These are phyloP conservation scores for Didymella glomerata DNA, from an alignment of 2,329 filamentous ascomycete species.

Conservation along the genomic window DNA sequence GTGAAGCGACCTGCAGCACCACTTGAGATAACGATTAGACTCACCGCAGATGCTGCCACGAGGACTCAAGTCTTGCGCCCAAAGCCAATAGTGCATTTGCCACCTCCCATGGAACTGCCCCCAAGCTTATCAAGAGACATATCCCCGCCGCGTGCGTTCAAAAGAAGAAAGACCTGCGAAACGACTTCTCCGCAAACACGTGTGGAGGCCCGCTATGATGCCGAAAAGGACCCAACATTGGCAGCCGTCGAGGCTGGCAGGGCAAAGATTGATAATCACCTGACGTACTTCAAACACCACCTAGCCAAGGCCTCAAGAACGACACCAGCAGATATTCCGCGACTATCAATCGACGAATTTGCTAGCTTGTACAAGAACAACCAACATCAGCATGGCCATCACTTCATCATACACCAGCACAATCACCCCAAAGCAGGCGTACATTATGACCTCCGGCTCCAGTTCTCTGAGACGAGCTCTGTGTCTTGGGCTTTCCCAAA, in stretches of 20 bases:
- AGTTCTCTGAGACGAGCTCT: slow-evolving; percentile 73
- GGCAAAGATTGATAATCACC: slow-evolving; percentile 57
- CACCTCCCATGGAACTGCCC: slow-evolving; percentile 26
- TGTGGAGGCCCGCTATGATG: background rate
- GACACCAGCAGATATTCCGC: slow-evolving; percentile 31
- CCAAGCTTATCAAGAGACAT: slow-evolving; percentile 34
- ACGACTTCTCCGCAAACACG: background rate
- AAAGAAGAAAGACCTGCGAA: slow-evolving; percentile 24
- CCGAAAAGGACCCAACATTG: slow-evolving; percentile 21
- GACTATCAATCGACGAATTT: slow-evolving; percentile 56
- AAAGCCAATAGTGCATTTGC: background rate
- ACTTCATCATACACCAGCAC: slow-evolving; percentile 76
- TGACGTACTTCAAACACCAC: slow-evolving; percentile 58
- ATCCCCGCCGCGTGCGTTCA: slow-evolving; percentile 34
- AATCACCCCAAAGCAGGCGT: slow-evolving; percentile 74
- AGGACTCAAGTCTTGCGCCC: background rate
- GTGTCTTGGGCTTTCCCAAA: slow-evolving; percentile 63
- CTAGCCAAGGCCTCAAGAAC: slow-evolving; percentile 46
- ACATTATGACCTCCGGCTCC: slow-evolving; percentile 74
- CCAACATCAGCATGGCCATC: slow-evolving; percentile 54
- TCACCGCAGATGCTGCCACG: background rate
- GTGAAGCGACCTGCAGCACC: background rate
- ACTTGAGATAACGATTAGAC: background rate
- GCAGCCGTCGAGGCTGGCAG: slow-evolving; percentile 63
- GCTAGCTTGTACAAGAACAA: slow-evolving; percentile 59